Conservation (phyloP, 2,329 filamentous ascomycete species). For the Ramichloridium luteum region DNA sequence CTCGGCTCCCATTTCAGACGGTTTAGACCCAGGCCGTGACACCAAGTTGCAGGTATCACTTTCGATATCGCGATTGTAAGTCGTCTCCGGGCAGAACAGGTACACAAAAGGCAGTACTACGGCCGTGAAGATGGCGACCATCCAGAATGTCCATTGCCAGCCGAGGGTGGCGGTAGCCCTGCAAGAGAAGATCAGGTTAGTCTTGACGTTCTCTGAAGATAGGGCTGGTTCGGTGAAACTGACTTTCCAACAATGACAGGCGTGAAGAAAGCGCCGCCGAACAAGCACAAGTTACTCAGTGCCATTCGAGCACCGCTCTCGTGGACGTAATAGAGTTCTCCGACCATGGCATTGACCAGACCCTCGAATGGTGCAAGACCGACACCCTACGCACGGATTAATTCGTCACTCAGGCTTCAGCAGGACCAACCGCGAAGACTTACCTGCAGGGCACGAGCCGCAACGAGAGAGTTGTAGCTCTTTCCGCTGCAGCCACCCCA, state of each 20-base stretch:
- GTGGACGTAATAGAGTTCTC: constrained; percentile 78
- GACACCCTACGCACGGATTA: constrained; percentile 52
- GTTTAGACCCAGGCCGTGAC: no score
- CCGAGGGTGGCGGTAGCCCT: constrained; percentile 62
- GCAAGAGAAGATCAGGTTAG: not conserved
- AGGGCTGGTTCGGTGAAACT: not conserved
- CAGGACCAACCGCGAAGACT: not conserved
- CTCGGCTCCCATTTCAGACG: no score
- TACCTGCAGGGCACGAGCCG: constrained; percentile 60
- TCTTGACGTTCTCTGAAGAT: no score
- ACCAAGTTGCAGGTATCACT: not conserved
- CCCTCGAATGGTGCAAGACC: constrained; percentile 81
- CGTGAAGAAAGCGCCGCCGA: constrained; percentile 58
- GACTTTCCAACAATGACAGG: constrained; percentile 68
- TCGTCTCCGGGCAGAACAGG: constrained; percentile 71
- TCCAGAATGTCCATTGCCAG: constrained; percentile 76
- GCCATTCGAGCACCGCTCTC: constrained; percentile 72
- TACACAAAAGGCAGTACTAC: constrained; percentile 55
- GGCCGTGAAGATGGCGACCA: constrained; percentile 69
- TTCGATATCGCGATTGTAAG: constrained; percentile 48
- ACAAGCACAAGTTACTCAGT: constrained; percentile 53
- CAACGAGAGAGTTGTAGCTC: constrained; percentile 58
- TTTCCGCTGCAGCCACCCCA: constrained; percentile 61
- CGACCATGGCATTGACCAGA: constrained; percentile 72
- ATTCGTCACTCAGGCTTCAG: no score